Conservation (phyloP, 2,329 filamentous ascomycete genomes). For the Calonectria fujianensis region DNA sequence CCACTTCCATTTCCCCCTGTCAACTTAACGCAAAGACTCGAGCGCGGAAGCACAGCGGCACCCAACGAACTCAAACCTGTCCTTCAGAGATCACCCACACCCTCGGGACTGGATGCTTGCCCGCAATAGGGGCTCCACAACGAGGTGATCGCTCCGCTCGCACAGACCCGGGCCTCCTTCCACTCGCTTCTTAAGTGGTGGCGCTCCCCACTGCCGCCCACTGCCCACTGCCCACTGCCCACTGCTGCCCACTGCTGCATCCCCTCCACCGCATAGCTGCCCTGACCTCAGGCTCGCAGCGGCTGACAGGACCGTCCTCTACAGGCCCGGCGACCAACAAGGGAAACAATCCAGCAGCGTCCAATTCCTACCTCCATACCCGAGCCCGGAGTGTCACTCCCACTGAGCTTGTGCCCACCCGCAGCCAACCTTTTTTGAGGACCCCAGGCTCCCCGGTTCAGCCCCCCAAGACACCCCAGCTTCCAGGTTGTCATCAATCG, state of each 20-base stretch:
- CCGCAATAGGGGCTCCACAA: constrained; percentile 49
- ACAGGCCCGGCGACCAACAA: constrained; percentile 33
- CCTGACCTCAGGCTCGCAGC: constrained; percentile 29
- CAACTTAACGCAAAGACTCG: constrained; percentile 7
- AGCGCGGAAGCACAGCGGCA: constrained; percentile 26
- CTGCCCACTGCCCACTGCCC: constrained; percentile 19
- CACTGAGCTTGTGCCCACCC: constrained; percentile 4
- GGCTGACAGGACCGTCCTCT: constrained; percentile 28
- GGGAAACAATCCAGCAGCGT: constrained; percentile 20
- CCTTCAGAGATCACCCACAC: constrained; percentile 45
- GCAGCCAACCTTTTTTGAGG: constrained; percentile 12
- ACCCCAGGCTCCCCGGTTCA: constrained; percentile 10
- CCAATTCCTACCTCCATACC: constrained; percentile 12
- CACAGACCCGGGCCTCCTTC: constrained; percentile 46
- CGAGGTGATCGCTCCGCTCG: constrained; percentile 47
- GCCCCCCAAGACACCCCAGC: constrained; percentile 14
- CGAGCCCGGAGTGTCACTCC: constrained; percentile 3
- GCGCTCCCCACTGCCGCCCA: constrained; percentile 45
- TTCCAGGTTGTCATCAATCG: not conserved
- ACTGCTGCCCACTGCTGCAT: constrained; percentile 7
- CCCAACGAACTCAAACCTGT: constrained; percentile 32
- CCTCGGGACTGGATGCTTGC: constrained; percentile 41
- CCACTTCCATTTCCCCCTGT: constrained; percentile 15
- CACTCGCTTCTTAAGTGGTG: constrained; percentile 47
- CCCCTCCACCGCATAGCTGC: constrained; percentile 24